Evolutionary conservation across 1,284 basidiomycete genomes (phyloP).

Genomic region (Cryptococcus sp.): DNA sequence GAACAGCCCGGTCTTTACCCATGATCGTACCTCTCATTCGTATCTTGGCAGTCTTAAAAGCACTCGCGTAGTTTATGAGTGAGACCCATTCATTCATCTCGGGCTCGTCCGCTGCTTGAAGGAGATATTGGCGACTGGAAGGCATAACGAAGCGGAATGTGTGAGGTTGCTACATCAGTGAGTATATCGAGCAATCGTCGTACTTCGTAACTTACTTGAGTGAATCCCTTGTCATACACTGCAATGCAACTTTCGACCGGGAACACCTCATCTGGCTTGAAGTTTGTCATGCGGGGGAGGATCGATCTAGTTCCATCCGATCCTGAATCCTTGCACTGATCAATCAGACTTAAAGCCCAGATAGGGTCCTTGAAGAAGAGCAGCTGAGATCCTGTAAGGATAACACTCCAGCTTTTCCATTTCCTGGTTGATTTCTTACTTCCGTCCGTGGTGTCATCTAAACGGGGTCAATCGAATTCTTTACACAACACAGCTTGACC

Average conservation of each 20-base stretch:
- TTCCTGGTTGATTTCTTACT: constrained; percentile 74
- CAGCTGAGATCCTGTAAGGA: constrained; percentile 85
- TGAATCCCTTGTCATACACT: constrained; percentile 70
- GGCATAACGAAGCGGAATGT: constrained; percentile 75
- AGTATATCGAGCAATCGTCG: neutral
- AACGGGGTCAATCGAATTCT: neutral
- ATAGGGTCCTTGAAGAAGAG: constrained; percentile 83
- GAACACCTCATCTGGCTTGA: constrained; percentile 82
- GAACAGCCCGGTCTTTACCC: constrained; percentile 63
- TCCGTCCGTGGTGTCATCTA: constrained; percentile 68
- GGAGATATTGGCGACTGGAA: constrained; percentile 67
- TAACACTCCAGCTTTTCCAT: constrained; percentile 81
- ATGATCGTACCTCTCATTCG: constrained; percentile 71
- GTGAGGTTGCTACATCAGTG: constrained; percentile 57
- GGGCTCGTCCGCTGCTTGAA: constrained; percentile 66
- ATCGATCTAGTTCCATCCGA: constrained; percentile 41
- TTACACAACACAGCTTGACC: constrained; percentile 4
- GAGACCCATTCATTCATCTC: constrained; percentile 91
- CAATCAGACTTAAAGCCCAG: constrained; percentile 60
- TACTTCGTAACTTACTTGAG: constrained; percentile 55
- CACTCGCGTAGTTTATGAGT: constrained; percentile 87
- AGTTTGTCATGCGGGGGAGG: constrained; percentile 56
- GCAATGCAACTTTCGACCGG: constrained; percentile 74
- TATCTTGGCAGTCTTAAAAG: constrained; percentile 82
- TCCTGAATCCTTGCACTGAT: constrained; percentile 49